Base-by-base conservation (phyloP, 2,329 filamentous ascomycete species). In the Aspergillus ibericus region DNA sequence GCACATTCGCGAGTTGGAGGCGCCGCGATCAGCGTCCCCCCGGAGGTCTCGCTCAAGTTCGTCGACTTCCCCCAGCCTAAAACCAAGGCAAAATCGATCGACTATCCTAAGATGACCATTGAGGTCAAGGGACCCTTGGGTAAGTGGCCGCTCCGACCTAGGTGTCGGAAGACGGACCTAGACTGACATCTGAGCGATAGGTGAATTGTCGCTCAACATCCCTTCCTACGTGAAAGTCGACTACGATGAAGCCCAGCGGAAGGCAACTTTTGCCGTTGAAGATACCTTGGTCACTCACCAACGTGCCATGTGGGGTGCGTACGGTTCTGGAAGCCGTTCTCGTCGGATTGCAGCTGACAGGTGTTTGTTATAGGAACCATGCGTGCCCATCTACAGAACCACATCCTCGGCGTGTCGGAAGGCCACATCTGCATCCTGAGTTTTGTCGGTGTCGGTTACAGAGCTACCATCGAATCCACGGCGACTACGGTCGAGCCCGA, bases 331-430 rank as follows among this genome's bases (percentile, higher is more conserved):
- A 25, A 10, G 12, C 59, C 22, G 36, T 29, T 62, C 9, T 38
- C 53, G 9, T 18, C 46, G 35, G 25, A 34, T 20, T 58, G 48
- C 34, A 48, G 59, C 62, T 70, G 61, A 73, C 66, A 12, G 27
- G 42, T 49, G 63, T 44, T 27, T 57, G 34, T 58, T 56, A 7
- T 58, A 96, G 93, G 93, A 63, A 98, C 93, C 5, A 90, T 88
- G 46, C 93, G 95, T 79, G 88, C 92, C 34, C 93, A 96, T 72
- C 83, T 99, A 55, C 89, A 91, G 70, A 96, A 95, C 75, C 87
- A 96, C 80, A 90, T 99, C 61, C 86, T 92, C 63, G 95, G 95
- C 59, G 95, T 99, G 20, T 96, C 92, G 36, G 95, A 99, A 83
- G 95, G 95, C 35, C 95, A 99, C 78, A 93, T 91, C 16, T 92